Evolutionary conservation across 176 grass and related monocot genomes (phyloP), one percentile per base, ranked within the genome.

Genomic region (Leersia perrieri): DNA sequence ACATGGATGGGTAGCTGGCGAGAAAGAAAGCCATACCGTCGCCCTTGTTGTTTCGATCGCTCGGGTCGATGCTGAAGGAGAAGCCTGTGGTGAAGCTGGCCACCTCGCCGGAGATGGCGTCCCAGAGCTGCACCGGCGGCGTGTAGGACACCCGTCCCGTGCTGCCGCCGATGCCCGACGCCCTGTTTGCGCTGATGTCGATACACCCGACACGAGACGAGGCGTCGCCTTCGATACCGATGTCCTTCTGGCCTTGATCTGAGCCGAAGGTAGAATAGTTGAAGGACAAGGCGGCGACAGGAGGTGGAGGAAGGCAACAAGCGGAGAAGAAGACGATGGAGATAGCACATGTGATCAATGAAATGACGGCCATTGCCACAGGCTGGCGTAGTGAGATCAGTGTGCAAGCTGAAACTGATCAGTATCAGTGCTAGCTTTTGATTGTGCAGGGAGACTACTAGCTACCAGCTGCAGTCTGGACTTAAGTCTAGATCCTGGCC

Each of bases 11-110:
- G 38, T 73, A 84, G 11, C 39, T 22, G 40, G 33, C 15, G 68
- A 94, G 85, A 83, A 90, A 90, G 85, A 94, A 94, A 32, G 85
- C 78, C 63, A 94, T 86, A 12, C 87, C 87, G 15, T 85, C 91
- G 1, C 80, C 91, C 39, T 16, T 69, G 12, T 45, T 32, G 40
- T 7, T 11, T 1, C 1, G 4, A 40, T 60, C 33, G 34, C 25
- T 44, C 13, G 49, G 4, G 15, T 5, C 5, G 70, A 89, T 90
- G 35, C 3, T 0, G 74, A 90, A 90, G 55, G 76, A 66, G 84
- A 90, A 90, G 55, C 26, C 11, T 14, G 87, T 87, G 3, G 15
- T 44, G 78, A 93, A 93, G 69, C 86, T 82, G 65, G 87, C 61
- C 22, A 82, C 33, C 58, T 66, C 27, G 2, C 60, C 2, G 3